Evolutionary conservation across 169 alveolate genomes (phyloP), one percentile per base, ranked within the genome.

Genomic region (Cryptosporidium viatorum): DNA sequence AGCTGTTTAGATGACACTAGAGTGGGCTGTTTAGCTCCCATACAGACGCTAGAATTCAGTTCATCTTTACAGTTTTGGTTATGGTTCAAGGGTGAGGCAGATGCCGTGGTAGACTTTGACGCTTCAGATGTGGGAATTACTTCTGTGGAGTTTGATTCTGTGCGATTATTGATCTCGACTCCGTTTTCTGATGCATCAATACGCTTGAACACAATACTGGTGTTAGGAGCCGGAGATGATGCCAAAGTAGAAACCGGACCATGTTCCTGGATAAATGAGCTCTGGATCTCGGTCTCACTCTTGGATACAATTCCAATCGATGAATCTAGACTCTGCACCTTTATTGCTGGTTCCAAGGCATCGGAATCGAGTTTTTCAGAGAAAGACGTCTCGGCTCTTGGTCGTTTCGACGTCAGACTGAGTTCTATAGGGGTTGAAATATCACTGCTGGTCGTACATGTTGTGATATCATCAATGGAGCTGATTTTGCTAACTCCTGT

Each of bases 401-500:
- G 89, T 41, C 89, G 39, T n/a, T 80, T 80, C 12, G 43, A 2
- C 26, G 73, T 80, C 21, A 31, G 7, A 26, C 68, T 41, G 10
- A 29, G 26, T 14, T 80, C 89, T 29, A 80, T 67, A 9, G 89
- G 89, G 21, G 89, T 80, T 26, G 65, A 45, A n/a, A 41, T 23
- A 9, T 65, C 75, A 62, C 89, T 50, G 16, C 75, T 80, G 0
- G 89, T 80, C 21, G 89, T 80, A 21, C 89, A 80, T 4, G 89
- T 80, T n/a, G 89, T 80, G 21, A 80, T 65, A 23, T 80, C 89
- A 31, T 80, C 89, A 9, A 62, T 80, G 52, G 89, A 80, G 52
- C 51, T 80, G 21, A 43, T 14, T 33, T 80, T 80, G 68, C 67
- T 80, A 31, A 65, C 89, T 10, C 89, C 89, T n/a, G 89, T 80